Percentiles rank a stretch among this genome's conserved stretches.
Conservation (phyloP, 139 green algal genomes). For the Chlorella sp. region DNA sequence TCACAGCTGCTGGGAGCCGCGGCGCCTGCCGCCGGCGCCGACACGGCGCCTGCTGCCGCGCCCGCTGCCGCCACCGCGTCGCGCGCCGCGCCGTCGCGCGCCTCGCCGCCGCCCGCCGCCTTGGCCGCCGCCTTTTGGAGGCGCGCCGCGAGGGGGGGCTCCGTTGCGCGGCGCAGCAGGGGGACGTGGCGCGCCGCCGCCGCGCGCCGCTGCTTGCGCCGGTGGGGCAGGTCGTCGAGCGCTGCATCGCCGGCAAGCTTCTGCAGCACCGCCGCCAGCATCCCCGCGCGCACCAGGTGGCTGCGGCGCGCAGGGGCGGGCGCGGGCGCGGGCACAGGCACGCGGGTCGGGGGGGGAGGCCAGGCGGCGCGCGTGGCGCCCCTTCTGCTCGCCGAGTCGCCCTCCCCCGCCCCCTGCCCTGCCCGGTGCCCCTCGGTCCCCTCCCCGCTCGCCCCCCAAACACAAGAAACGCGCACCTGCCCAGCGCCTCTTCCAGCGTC, state of each 20-base stretch:
- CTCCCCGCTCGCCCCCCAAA: neutral
- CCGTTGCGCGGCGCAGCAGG: conserved; percentile 50
- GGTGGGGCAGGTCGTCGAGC: neutral
- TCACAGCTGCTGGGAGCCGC: no score
- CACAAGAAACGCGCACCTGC: conserved; percentile 9
- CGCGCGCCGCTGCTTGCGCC: neutral
- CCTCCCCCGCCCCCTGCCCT: neutral
- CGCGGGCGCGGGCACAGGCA: neutral
- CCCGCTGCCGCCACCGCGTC: no score
- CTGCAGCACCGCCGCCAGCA: conserved; percentile 6
- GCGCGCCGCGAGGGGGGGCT: conserved; percentile 65
- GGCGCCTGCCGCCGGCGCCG: no score
- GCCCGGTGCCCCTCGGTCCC: neutral
- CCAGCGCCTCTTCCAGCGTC: conserved; percentile 23
- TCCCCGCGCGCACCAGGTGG: conserved; percentile 20
- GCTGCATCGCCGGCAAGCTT: neutral
- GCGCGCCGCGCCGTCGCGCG: no score
- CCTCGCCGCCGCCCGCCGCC: no score
- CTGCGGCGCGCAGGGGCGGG: neutral
- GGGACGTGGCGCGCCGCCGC: conserved; percentile 33
- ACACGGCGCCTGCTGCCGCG: no score
- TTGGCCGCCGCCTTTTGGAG: conserved; percentile 22
- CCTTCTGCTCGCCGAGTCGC: neutral
- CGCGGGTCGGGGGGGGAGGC: neutral
- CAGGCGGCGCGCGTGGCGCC: neutral